phyloP scores from a whole-genome alignment of 1,284 basidiomycete genomes.

The Cutaneotrichosporon sp. region DNA sequence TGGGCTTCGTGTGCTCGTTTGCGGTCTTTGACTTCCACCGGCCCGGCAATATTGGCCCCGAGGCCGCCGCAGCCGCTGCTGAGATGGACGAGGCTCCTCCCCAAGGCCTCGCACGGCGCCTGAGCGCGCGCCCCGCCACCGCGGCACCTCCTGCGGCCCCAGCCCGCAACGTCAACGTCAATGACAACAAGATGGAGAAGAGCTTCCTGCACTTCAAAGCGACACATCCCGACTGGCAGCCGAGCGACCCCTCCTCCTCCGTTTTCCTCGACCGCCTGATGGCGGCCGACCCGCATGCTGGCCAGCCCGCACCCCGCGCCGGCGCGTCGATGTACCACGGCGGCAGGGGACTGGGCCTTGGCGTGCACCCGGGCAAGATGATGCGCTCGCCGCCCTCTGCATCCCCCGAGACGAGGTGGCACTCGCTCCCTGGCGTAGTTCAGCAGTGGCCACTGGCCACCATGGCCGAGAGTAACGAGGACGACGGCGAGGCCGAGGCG shows the following conservation, averaged over 20 bases:
- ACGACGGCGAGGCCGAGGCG: constrained; percentile 25
- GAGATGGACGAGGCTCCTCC: not conserved
- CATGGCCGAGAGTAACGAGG: constrained; percentile 27
- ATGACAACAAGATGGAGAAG: constrained; percentile 98
- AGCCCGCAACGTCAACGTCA: constrained; percentile 38
- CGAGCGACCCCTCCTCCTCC: constrained; percentile 79
- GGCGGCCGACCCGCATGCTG: constrained; percentile 50
- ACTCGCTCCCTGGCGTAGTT: not conserved
- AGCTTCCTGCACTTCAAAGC: constrained; percentile 95
- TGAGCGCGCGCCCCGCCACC: constrained; percentile 1
- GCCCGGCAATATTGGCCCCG: constrained; percentile 80
- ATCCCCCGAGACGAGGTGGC: constrained; percentile 4
- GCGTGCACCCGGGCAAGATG: not conserved
- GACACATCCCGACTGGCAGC: constrained; percentile 92
- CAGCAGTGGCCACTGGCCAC: constrained; percentile 18
- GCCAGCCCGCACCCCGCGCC: not conserved
- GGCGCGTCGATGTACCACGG: constrained; percentile 23
- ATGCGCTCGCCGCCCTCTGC: not conserved
- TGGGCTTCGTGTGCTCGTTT: constrained; percentile 96
- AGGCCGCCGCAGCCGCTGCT: constrained; percentile 24
- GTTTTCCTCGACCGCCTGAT: constrained; percentile 81
- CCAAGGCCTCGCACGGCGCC: not conserved
- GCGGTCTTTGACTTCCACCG: constrained; percentile 96
- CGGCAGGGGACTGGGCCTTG: constrained; percentile 16
- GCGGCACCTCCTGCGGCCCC: not conserved